phyloP scores from a whole-genome alignment of 2,329 filamentous ascomycete species.

The Phialophora verrucosa region DNA sequence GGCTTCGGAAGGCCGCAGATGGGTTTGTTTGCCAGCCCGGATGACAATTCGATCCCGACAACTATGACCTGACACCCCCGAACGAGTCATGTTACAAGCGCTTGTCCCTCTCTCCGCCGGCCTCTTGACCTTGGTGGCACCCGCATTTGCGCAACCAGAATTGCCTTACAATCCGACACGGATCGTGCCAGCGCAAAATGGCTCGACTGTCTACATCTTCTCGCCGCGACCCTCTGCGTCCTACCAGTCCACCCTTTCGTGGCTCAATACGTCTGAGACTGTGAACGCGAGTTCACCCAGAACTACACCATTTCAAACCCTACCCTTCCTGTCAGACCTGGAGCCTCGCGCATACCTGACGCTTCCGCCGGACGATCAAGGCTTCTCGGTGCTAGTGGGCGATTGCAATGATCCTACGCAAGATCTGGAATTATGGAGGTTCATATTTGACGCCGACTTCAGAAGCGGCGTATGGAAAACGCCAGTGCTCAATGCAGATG shows the following conservation, averaged over 20 bases:
- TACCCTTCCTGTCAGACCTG: conserved; percentile 66
- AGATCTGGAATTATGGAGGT: conserved; percentile 70
- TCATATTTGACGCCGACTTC: conserved; percentile 54
- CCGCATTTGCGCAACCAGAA: conserved; percentile 53
- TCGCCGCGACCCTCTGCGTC: conserved; percentile 58
- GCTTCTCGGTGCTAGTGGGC: conserved; percentile 75
- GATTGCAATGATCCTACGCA: conserved; percentile 65
- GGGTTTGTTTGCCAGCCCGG: conserved; percentile 33
- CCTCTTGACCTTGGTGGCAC: conserved; percentile 32
- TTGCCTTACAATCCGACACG: conserved; percentile 81
- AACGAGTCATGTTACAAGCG: conserved; percentile 27
- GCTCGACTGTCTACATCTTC: conserved; percentile 72
- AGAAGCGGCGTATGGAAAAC: conserved; percentile 63
- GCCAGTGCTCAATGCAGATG: conserved; percentile 46
- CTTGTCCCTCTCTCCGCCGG: conserved; percentile 25
- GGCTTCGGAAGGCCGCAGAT: conserved; percentile 32
- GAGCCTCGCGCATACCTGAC: conserved; percentile 68
- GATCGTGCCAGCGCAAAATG: conserved; percentile 64
- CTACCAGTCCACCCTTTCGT: conserved; percentile 60
- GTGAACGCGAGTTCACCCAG: conserved; percentile 57
- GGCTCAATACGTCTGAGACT: conserved; percentile 68
- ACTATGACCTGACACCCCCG: conserved; percentile 32
- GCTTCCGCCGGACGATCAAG: conserved; percentile 61
- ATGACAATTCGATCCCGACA: conserved; percentile 21
- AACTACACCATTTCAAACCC: conserved; percentile 48